Conservation (phyloP, 129 eudicot species). For the Pulicaria dysenterica region DNA sequence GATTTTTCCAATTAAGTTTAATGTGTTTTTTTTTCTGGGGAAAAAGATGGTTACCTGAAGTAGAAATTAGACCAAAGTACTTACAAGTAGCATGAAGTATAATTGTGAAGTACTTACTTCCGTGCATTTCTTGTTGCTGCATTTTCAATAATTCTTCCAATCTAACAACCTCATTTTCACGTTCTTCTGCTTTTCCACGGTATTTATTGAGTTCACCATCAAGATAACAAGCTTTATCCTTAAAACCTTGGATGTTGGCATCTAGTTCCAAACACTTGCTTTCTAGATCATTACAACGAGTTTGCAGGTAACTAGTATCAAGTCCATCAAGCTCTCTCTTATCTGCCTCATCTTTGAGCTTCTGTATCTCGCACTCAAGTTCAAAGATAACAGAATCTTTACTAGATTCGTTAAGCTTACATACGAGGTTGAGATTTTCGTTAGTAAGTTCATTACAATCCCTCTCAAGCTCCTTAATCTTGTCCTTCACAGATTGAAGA, state of each 20-base stretch:
- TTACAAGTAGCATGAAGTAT: slow-evolving; percentile 5
- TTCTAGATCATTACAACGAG: slow-evolving; percentile 47
- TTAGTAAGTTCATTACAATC: slow-evolving; percentile 64
- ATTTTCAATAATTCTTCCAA: slow-evolving; percentile 34
- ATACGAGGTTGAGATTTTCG: slow-evolving; percentile 59
- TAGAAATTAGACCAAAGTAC: slow-evolving; percentile 12
- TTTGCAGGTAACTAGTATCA: slow-evolving; percentile 37
- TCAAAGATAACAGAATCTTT: slow-evolving; percentile 31
- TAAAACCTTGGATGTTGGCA: slow-evolving; percentile 43
- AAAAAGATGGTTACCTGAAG: not conserved
- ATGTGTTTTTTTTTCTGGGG: not conserved
- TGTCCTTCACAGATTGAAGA: slow-evolving; percentile 39
- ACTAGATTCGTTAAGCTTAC: slow-evolving; percentile 46
- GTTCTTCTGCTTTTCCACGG: slow-evolving; percentile 47
- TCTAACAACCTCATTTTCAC: slow-evolving; percentile 39
- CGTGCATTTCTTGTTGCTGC: slow-evolving; percentile 31
- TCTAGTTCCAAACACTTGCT: slow-evolving; percentile 52
- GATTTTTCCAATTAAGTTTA: not conserved
- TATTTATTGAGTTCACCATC: slow-evolving; percentile 47
- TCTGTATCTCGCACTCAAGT: slow-evolving; percentile 42
- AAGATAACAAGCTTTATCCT: slow-evolving; percentile 50
- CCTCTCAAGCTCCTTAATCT: slow-evolving; percentile 58
- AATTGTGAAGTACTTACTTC: slow-evolving; percentile 37
- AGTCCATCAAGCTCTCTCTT: slow-evolving; percentile 42
- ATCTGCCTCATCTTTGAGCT: slow-evolving; percentile 46